Percentiles rank a stretch among this genome's conserved stretches.
Evolutionary conservation across 192 early-diverging fungal species (phyloP).

Genomic region (Coemansia sp.): DNA sequence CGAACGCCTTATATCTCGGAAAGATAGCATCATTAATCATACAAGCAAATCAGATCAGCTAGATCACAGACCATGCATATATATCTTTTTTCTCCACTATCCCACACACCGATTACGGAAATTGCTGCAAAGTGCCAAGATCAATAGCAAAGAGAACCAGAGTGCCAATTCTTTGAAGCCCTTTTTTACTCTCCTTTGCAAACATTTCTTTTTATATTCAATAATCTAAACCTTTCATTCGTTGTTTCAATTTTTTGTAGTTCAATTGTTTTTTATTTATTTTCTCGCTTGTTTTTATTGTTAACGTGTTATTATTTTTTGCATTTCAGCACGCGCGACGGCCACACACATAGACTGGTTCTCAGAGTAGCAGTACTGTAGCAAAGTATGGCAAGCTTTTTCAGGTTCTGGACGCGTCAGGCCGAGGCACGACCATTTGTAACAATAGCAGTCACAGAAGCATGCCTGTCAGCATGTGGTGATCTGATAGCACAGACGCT

Average conservation of each 20-base stretch:
- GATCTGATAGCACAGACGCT: conserved; percentile 54
- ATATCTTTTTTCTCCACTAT: too few relatives aligned
- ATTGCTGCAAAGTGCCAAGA: too few relatives aligned
- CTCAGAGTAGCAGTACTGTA: not conserved
- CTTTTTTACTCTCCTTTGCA: too few relatives aligned
- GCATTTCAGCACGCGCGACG: not conserved
- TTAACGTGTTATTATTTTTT: not conserved
- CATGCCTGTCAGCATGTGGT: conserved; percentile 50
- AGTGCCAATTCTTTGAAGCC: too few relatives aligned
- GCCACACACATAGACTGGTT: not conserved
- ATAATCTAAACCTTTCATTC: too few relatives aligned
- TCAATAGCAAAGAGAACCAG: too few relatives aligned
- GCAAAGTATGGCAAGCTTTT: conserved; percentile 46
- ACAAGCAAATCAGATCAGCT: too few relatives aligned
- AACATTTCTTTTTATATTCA: too few relatives aligned
- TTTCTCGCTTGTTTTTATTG: conserved; percentile 1
- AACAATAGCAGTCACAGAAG: conserved; percentile 53
- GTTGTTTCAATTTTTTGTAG: not conserved
- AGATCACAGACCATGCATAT: too few relatives aligned
- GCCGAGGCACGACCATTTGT: conserved; percentile 52
- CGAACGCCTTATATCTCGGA: too few relatives aligned
- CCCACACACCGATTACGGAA: too few relatives aligned
- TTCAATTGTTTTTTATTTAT: conserved; percentile 3
- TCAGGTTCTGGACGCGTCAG: conserved; percentile 55
- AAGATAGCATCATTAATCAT: too few relatives aligned